Percentiles rank a stretch among this genome's conserved stretches.
These are phyloP conservation scores for Falciphora oryzae DNA, from an alignment of 2,329 filamentous ascomycete species.

Conservation along the genomic window DNA sequence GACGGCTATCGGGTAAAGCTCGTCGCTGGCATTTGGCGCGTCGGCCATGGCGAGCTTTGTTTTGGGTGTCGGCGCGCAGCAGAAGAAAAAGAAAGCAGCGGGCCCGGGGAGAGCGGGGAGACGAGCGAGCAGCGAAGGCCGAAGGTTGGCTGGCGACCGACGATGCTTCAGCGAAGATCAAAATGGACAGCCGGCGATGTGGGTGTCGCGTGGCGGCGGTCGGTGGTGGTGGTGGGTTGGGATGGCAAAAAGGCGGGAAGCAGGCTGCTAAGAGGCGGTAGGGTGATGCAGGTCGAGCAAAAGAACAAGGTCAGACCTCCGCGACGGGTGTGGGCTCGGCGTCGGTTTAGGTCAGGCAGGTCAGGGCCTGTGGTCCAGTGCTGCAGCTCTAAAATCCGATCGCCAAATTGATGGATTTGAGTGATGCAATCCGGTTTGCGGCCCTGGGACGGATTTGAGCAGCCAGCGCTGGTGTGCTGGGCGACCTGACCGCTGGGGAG, in stretches of 20 bases:
- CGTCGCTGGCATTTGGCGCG: slow-evolving; percentile 85
- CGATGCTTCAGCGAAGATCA: neutral
- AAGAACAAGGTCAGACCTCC: neutral
- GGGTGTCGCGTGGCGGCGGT: neutral
- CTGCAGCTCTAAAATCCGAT: neutral
- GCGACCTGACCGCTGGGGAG: neutral
- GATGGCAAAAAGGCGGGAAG: neutral
- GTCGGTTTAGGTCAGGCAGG: neutral
- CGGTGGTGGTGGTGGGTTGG: neutral
- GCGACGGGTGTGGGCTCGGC: neutral
- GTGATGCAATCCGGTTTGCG: neutral
- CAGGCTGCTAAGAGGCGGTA: neutral
- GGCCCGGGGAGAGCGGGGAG: neutral
- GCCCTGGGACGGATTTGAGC: too few relatives aligned
- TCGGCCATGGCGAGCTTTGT: slow-evolving; percentile 68
- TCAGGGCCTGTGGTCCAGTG: neutral
- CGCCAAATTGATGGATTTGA: neutral
- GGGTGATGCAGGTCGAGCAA: slow-evolving; percentile 7
- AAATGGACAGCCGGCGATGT: neutral
- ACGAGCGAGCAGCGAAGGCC: slow-evolving; percentile 10
- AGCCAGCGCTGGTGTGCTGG: neutral
- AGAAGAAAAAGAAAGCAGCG: slow-evolving; percentile 1
- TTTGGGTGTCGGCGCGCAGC: slow-evolving; percentile 6
- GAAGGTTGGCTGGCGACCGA: neutral
- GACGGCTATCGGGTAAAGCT: slow-evolving; percentile 99